Base-by-base conservation (phyloP, 2,329 filamentous ascomycete species). In the Sphaerulina musiva region DNA sequence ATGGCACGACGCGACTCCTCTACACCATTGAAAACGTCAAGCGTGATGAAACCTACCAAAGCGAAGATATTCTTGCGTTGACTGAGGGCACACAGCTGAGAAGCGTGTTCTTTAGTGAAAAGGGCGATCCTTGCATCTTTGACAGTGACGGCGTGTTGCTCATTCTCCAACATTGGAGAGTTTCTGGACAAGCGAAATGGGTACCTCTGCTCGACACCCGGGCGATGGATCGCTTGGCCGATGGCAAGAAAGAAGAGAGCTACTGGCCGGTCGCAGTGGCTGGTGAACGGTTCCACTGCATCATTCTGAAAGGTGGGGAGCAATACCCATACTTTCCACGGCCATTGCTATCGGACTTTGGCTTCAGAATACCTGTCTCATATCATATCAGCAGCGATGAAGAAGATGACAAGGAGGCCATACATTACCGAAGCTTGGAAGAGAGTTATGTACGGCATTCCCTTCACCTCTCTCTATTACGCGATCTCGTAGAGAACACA, bases 191-290 rank as follows among this genome's bases (percentile, higher is more conserved):
- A 66, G 93, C 91, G 8, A 84, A 81, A 55, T 98, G 93, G 93
- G 83, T 95, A 2, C 93, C 93, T 1, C 79, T 98, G 2, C 81
- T 98, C 2, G 92, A 98, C 72, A 98, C 95, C 0, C 89, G 80
- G 55, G 82, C 86, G 38, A 78, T 98, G 9, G 80, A 88, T 1
- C 89, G 93, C 57, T 80, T 96, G 3, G 86, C 88, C 0, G 84
- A 83, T 2, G 93, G 93, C 26, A 84, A 85, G 54, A 96, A 95
- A 71, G 81, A 86, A 60, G 93, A 98, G 72, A 82, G 79, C 0
- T 98, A 98, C 75, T 98, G 91, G 81, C 93, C 93, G 1, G 89
- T 98, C 32, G 93, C 93, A 0, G 91, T 97, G 1, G 89, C 92
- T 2, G 84, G 91, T 64, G 80, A 87, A 66, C 92, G 87, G 66